Base-by-base conservation (phyloP, 2,329 filamentous ascomycete species). In the Ophiostoma fasciatum region DNA sequence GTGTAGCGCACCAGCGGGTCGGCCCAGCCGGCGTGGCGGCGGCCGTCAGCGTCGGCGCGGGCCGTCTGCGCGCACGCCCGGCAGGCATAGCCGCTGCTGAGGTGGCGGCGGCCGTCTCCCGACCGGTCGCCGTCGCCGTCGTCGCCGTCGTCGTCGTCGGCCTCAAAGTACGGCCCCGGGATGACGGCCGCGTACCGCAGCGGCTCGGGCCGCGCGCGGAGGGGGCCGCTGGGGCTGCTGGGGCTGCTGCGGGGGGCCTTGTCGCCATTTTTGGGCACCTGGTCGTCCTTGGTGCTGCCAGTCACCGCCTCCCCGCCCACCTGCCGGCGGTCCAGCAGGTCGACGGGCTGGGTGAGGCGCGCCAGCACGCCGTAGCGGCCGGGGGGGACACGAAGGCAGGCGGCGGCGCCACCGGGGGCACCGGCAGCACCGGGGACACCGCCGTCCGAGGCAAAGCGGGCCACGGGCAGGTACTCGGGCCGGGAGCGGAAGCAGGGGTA, bases 161-260 rank as follows among this genome's bases (percentile, higher is more conserved):
- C 30, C n/a, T 27, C 27, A 37, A 33, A 45, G 32, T 45, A 45
- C 18, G 43, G 43, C 2, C 35, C 43, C 4, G 43, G 43, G 10
- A 45, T 37, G 15, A 45, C 43, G 31, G 43, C 39, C 1, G 43
- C 43, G 22, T 45, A 45, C 3, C 43, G 41, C 26, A 43, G 23
- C 8, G 41, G 39, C 5, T 43, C 37, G 3, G 41, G 43, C 11
- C 39, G 40, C 1, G 29, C 11, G 0, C 27, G 23, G 29, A 21
- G 20, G 17, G 20, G 14, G 23, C 13, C 12, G 6, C 25, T 4
- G 4, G 20, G 25, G 25, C 25, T 19, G 17, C 7, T 19, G 20
- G 5, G 15, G 27, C 12, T 32, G 22, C 18, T 31, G 21, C 11
- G 17, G 13, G 19, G 6, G 13, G 10, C 11, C n/a, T 25, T 20